Evolutionary conservation across 192 early-diverging fungal species (phyloP), one percentile per base, ranked within the genome.

Genomic region (Diversispora epigaea): DNA sequence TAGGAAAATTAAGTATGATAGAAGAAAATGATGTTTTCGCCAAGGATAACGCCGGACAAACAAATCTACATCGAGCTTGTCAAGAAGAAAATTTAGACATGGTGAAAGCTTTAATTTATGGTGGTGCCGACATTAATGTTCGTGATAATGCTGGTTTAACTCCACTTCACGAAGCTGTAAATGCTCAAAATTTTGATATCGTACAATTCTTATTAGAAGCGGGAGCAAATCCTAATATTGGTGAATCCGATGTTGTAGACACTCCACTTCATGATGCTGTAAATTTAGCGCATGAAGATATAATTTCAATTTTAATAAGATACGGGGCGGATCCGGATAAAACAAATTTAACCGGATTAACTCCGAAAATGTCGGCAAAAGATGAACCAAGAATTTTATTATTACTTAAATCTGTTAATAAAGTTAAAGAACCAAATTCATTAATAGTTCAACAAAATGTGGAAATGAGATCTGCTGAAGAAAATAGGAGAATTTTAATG

Each of bases 181-280:
- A 81, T 15, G 77, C 77, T 60, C 86, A 84, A 8, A 80, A 89
- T 55, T 70, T 80, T 2, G 74, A 80, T 6, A 68, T 89, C 40
- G 83, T 86, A 3, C 72, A 82, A 55, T 41, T 78, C 25, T 54
- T 89, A 49, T 45, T 87, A 15, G 84, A 89, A 12, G 81, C 83
- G 46, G 90, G 90, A 10, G 89, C 89, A 14, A 79, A 89, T 39
- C 80, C 87, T 43, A 84, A 87, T 58, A 86, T 83, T 4, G 75
- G 81, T 19, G 89, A 86, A 14, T 84, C 85, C 67, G 87, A 86
- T 8, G 84, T 84, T 32, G 43, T 44, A 22, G 83, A 86, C 41
- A 91, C 90, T 3, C 86, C 88, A 9, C 75, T 92, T 22, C 91
- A 92, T 64, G 84, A 90, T 19, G 90, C 91, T 7, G 84, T 89